Evolutionary conservation across 2,329 filamentous ascomycete genomes (phyloP), one percentile per base, ranked within the genome.

Genomic region (Fusarium virguliforme): DNA sequence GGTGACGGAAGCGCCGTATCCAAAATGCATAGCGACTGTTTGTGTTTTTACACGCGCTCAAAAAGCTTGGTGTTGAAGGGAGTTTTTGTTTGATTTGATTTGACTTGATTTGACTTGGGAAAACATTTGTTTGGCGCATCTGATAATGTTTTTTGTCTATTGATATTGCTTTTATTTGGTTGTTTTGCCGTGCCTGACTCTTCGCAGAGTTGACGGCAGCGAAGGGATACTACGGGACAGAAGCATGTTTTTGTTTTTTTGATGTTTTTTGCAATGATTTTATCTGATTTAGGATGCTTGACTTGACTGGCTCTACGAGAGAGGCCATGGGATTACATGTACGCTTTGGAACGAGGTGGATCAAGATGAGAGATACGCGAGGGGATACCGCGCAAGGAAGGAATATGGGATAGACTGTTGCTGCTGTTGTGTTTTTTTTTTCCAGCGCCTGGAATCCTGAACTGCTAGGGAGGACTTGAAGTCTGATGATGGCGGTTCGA

Each of bases 1-100:
- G 58, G 70, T 66, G 68, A 71, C 68, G 67, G 71, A 82, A 79
- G 79, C 83, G 83, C 70, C 64, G 72, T 75, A 67, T 81, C 83
- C 82, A 83, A 83, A 84, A 80, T 86, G 85, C 85, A 88, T 87
- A 86, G 85, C 86, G 85, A 84, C 83, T 83, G 62, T 83, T 77
- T 70, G 58, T 68, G 65, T 70, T 60, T 70, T 74, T 70, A 60
- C 64, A 68, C 68, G 65, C 73, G 56, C 62, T 38, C 35, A 69
- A 75, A 75, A 76, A 75, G 74, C 72, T 72, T 58, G 76, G 76
- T 70, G 75, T 72, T 76, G 53, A 53, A 43, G 38, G 75, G 75
- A 68, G 68, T 67, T 59, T 40, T 62, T 18, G 18, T 18, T 53
- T 53, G 43, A 15, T 46, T 46, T 56, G 15, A 24, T 68, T 63